These are phyloP conservation scores for Sugiyamaella japonica DNA, from an alignment of 1,139 yeast genomes.

Conservation along the genomic window DNA sequence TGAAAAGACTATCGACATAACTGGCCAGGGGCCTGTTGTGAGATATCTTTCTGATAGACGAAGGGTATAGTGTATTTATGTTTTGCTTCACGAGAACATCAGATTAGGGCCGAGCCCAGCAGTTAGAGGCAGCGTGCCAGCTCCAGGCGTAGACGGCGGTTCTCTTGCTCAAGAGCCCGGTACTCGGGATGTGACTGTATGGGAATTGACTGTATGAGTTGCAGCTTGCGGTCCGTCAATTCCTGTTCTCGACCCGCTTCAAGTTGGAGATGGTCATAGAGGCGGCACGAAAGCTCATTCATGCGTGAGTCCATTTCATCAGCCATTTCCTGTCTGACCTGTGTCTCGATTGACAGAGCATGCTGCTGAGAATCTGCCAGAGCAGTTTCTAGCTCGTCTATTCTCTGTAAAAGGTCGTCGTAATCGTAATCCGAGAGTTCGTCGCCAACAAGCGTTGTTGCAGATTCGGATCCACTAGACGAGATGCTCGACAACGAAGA, in stretches of 20 bases:
- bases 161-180: conserved; percentile 19
- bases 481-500: conserved; percentile 25
- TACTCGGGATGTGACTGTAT: conserved; percentile 19
- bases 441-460: conserved; percentile 12
- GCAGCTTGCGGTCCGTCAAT: conserved; percentile 32
- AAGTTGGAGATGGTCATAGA: conserved; percentile 33
- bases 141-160: conserved; percentile 17
- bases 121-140: not conserved
- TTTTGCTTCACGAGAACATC: not conserved
- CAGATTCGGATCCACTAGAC: conserved; percentile 15
- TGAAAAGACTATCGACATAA: conserved; percentile 78
- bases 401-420: conserved; percentile 19
- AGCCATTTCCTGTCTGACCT: conserved; percentile 39
- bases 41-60: conserved; percentile 85
- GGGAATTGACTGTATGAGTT: conserved; percentile 23
- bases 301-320: conserved; percentile 39
- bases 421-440: not conserved
- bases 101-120: conserved; percentile 8
- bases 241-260: conserved; percentile 31
- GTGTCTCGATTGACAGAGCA: conserved; percentile 35
- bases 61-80: conserved; percentile 49
- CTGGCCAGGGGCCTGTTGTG: conserved; percentile 88
- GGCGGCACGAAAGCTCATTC: conserved; percentile 34
- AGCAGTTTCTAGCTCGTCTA: conserved; percentile 32
- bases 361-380: conserved; percentile 22